Base-by-base conservation (phyloP, 108 stramenopile genomes). In the Cylindrotheca fusiformis region DNA sequence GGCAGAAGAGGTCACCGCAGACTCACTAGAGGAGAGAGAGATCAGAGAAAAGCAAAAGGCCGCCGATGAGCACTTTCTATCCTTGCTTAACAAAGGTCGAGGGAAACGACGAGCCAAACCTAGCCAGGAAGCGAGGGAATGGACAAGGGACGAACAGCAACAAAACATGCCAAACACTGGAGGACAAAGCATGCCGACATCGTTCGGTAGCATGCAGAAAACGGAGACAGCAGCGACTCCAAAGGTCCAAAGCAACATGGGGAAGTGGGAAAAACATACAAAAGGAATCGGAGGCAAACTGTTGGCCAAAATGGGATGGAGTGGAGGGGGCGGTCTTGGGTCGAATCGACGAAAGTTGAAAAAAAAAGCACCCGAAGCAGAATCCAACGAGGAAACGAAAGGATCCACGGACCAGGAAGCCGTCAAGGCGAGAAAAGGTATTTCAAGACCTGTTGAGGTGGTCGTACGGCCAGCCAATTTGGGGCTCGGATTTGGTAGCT, bases 281-380 rank as follows among this genome's bases (percentile, higher is more conserved):
- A 96, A 96, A 59, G 96, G 96, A n/a, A 91, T 96, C 60, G 96
- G 96, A 4, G 82, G 80, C 78, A 96, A 94, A 69, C 67, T 96
- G 20, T 63, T 96, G 24, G 48, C 83, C 29, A 96, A 95, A 75
- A 91, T 96, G 88, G 96, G 96, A 44, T 96, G 93, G 73, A 71
- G 71, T 44, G 96, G 96, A 33, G 62, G 52, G 2, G 93, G 93
- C 47, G 93, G 93, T 19, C 58, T 96, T 28, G 93, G 93, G 4
- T 86, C 91, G 4, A 87, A 88, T 58, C 21, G 71, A 49, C 67
- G 67, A 23, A 55, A 14, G 19, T 25, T 26, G 24, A 77, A 59
- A 57, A 68, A 21, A 71, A 60, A 22, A 61, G 44, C 10, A 19
- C 26, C 25, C 19, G 21, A 1, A 14, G 29, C 41, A 6, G 28